phyloP scores from a whole-genome alignment of 139 green algal genomes.

The Asterochloris sp. region DNA sequence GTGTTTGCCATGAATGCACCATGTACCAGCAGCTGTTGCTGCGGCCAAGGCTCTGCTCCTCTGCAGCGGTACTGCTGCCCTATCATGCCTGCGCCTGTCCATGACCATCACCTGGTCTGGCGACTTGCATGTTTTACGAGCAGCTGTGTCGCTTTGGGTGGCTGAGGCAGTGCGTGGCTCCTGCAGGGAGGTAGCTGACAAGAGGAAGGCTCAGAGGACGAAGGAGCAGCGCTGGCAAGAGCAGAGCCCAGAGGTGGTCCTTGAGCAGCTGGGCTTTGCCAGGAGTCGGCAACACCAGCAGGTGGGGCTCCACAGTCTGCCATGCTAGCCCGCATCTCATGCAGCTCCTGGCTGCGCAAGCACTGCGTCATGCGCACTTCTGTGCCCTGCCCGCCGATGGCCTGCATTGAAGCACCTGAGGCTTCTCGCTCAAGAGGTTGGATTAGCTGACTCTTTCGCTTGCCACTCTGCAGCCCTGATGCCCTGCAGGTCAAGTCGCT shows the following conservation, averaged over 20 bases:
- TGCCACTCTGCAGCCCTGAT: not conserved
- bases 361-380: not conserved
- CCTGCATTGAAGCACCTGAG: no score
- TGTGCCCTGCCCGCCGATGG: not conserved
- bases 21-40: not conserved
- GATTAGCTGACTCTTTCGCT: not conserved
- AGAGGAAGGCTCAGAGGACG: slow-evolving; percentile 28
- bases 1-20: not conserved
- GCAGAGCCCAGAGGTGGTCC: slow-evolving; percentile 22
- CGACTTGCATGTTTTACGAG: no score
- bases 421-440: not conserved
- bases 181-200: slow-evolving; percentile 37
- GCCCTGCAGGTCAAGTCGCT: slow-evolving; percentile 36
- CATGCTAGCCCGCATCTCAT: not conserved
- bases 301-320: slow-evolving; percentile 17
- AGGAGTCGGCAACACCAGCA: slow-evolving; percentile 55
- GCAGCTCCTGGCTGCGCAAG: not conserved
- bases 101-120: no score
- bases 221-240: not conserved
- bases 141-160: no score
- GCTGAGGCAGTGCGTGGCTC: slow-evolving; percentile 5
- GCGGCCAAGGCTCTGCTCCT: not conserved
- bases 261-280: slow-evolving; percentile 54
- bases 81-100: not conserved
- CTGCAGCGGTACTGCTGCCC: not conserved